A percentile compares a stretch with the other conserved stretches of the same genome.
These are phyloP conservation scores for Cenchrus americanus DNA, from an alignment of 176 grass and related monocot genomes.

Conservation along the genomic window DNA sequence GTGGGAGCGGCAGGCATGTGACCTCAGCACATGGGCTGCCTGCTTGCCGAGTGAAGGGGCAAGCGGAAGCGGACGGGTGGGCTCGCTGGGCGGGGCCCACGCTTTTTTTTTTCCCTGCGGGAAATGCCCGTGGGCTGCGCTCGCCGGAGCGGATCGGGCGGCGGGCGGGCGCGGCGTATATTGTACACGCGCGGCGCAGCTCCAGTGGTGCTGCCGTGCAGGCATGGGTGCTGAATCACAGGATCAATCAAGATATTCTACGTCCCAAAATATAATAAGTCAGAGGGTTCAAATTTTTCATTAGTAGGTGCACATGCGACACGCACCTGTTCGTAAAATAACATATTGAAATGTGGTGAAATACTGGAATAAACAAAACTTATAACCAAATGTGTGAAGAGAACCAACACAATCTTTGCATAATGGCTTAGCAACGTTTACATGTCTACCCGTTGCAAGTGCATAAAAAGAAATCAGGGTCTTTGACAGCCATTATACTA, in stretches of 20 bases:
- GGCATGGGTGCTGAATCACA: background rate
- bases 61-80: background rate
- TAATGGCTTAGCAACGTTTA: too few relatives aligned
- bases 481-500: too few relatives aligned
- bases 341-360: too few relatives aligned
- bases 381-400: too few relatives aligned
- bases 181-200: background rate
- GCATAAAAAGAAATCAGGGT: too few relatives aligned
- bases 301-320: too few relatives aligned
- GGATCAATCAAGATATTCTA: background rate
- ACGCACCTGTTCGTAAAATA: too few relatives aligned
- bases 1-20: conserved; percentile 41
- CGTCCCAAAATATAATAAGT: too few relatives aligned
- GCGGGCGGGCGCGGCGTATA: background rate
- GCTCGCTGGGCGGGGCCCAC: conserved; percentile 33
- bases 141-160: conserved; percentile 21
- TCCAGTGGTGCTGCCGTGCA: background rate
- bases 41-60: conserved; percentile 6
- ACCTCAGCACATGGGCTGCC: conserved; percentile 59
- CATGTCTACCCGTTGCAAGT: too few relatives aligned
- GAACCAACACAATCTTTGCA: too few relatives aligned
- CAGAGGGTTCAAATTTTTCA: too few relatives aligned
- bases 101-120: background rate
- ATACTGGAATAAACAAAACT: too few relatives aligned
- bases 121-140: conserved; percentile 21